Evolutionary conservation across 805 yeast species (phyloP).

Genomic region (Millerozyma acaciae): DNA sequence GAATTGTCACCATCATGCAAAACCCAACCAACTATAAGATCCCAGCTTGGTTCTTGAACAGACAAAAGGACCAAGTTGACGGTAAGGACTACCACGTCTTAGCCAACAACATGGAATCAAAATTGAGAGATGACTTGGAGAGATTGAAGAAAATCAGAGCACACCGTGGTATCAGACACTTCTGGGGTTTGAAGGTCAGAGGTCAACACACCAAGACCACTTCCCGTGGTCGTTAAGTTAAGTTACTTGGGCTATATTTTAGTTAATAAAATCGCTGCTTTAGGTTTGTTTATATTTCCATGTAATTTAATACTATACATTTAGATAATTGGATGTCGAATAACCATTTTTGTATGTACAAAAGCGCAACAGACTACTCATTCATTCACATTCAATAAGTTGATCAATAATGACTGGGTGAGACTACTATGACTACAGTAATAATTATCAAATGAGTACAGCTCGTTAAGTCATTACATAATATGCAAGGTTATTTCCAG

Average conservation of each 20-base stretch:
- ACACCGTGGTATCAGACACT: constrained; percentile 99
- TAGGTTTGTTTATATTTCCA: constrained; percentile 12
- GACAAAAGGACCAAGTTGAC: constrained; percentile 97
- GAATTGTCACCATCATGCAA: constrained; percentile 99
- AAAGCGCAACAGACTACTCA: too few species aligned
- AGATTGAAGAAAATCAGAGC: constrained; percentile 99
- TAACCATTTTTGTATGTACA: too few species aligned
- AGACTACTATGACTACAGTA: too few species aligned
- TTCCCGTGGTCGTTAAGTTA: constrained; percentile 74
- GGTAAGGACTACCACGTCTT: constrained; percentile 99
- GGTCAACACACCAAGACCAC: constrained; percentile 99
- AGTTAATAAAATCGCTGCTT: constrained; percentile 5
- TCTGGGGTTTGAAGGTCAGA: constrained; percentile 99
- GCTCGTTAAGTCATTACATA: constrained; percentile 5
- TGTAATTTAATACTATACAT: constrained; percentile 16
- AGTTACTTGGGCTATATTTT: constrained; percentile 14
- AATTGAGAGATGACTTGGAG: constrained; percentile 99
- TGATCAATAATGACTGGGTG: too few species aligned
- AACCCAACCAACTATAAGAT: constrained; percentile 99
- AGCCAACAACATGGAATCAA: constrained; percentile 98
- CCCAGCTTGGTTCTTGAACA: constrained; percentile 99
- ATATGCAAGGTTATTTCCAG: constrained; percentile 20
- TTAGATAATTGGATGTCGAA: too few species aligned
- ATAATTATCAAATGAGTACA: not conserved
- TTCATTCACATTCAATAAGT: too few species aligned